phyloP scores from a whole-genome alignment of 106 monocot genomes.

The Dactylorhiza incarnata region DNA sequence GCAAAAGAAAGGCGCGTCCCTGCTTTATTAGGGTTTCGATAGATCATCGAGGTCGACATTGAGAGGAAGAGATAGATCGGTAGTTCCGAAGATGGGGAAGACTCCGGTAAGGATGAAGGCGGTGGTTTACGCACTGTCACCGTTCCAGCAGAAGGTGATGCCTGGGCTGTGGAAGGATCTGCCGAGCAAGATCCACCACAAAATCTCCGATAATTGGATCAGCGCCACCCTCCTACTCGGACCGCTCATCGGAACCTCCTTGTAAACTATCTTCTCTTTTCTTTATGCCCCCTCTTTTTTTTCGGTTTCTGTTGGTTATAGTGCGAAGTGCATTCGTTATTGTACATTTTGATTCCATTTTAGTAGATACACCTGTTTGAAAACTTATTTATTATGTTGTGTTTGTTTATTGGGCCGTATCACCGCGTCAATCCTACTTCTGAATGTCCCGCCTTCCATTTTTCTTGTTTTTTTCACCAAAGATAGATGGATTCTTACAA shows the following conservation, averaged over 20 bases:
- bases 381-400: too few relatives aligned
- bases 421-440: too few relatives aligned
- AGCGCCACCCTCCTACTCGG: conserved; percentile 62
- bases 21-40: too few relatives aligned
- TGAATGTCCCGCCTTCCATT: too few relatives aligned
- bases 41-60: background rate
- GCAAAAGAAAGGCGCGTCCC: too few relatives aligned
- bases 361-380: too few relatives aligned
- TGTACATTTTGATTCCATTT: too few relatives aligned
- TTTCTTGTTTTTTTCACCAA: too few relatives aligned
- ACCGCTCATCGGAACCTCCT: conserved; percentile 77
- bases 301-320: background rate
- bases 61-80: background rate
- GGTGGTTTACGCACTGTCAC: conserved; percentile 83
- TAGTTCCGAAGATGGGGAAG: conserved; percentile 58
- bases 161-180: conserved; percentile 83
- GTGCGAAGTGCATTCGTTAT: background rate
- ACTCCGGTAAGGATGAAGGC: conserved; percentile 86
- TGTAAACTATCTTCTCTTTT: conserved; percentile 17
- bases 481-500: too few relatives aligned
- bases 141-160: conserved; percentile 97
- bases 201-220: conserved; percentile 93
- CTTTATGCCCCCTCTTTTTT: background rate
- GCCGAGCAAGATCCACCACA: conserved; percentile 76
- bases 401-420: too few relatives aligned